Base-by-base conservation (phyloP, 768 basidiomycete species). In the Hericium coralloides region DNA sequence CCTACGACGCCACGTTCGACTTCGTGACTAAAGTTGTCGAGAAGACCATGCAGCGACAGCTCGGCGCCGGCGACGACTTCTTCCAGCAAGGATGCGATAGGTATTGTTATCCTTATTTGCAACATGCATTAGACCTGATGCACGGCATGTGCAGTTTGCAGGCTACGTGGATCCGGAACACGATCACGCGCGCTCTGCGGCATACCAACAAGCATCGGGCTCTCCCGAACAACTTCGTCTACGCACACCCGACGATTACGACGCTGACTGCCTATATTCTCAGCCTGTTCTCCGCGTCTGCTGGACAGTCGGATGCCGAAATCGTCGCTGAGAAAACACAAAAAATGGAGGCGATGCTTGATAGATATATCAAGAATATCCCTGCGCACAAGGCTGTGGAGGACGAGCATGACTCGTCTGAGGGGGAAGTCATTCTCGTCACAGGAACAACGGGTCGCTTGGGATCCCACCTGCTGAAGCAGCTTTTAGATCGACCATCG, bases 221-320 rank as follows among this genome's bases (percentile, higher is more conserved):
- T 2, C 50, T 79, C 4, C 61, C 67, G 9, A 59, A 62, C 9
- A 66, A 66, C 49, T 58, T 74, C 54, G 70, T 80, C 3, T 72
- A 71, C 41, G 64, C 67, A 20, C 65, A 76, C 25, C 77, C 79
- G 2, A 74, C 74, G 1, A 71, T 78, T 18, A 63, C 64, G 43
- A 53, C 65, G 7, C 66, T 66, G 52, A 31, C 56, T 58, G 58
- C n/a, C 8, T 70, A 61, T 57, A 52, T 67, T 20, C 22, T 49
- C 22, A 37, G 48, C 12, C 45, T 64, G 2, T 58, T 49, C 18
- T 26, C 58, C 39, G 14, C 43, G n/a, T 17, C 18, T 22, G 52
- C 17, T 36, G 3, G 62, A 60, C 61, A 56, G 38, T 52, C 45
- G 36, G 52, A 41, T 38, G 45, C n/a, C 50, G 25, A 22, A 20